Evolutionary conservation across 345 rosid species (phyloP).

Genomic region (Citrus maxima): DNA sequence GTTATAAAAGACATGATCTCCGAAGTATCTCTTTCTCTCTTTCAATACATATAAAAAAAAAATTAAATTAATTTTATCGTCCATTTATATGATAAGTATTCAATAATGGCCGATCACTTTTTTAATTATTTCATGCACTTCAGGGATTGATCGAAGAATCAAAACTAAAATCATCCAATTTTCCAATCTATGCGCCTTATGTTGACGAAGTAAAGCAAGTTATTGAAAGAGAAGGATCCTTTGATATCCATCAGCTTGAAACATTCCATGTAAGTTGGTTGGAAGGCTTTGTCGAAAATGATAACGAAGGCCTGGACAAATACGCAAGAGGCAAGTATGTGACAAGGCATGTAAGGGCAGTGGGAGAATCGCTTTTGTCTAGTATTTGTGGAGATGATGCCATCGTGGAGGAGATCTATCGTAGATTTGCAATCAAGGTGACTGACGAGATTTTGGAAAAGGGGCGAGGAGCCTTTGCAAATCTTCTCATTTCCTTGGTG

Average conservation of each 20-base stretch:
- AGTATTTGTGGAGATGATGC: slow-evolving; percentile 8
- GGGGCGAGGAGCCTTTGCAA: background rate
- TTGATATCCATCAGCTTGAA: background rate
- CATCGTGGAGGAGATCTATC: slow-evolving; percentile 3
- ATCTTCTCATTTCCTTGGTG: background rate
- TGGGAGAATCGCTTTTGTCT: background rate
- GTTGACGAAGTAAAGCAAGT: slow-evolving; percentile 6
- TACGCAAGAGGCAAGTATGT: slow-evolving; percentile 3
- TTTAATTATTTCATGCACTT: background rate
- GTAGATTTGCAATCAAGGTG: background rate
- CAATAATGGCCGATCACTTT: background rate
- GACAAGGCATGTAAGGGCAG: background rate
- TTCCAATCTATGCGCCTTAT: slow-evolving; percentile 10
- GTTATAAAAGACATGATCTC: slow-evolving; percentile 7
- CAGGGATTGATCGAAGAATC: slow-evolving; percentile 9
- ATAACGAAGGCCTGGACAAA: background rate
- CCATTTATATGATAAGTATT: too few relatives aligned
- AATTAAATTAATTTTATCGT: background rate
- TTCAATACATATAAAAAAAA: background rate
- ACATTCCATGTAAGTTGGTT: slow-evolving; percentile 9
- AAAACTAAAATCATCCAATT: slow-evolving; percentile 6
- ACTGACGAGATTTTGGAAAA: background rate
- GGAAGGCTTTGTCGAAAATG: background rate
- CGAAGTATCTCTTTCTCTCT: background rate
- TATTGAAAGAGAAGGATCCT: slow-evolving; percentile 15